A percentile compares a stretch with the other conserved stretches of the same genome.
Evolutionary conservation across 768 basidiomycete genomes (phyloP).

Genomic region (Mycena indigotica): DNA sequence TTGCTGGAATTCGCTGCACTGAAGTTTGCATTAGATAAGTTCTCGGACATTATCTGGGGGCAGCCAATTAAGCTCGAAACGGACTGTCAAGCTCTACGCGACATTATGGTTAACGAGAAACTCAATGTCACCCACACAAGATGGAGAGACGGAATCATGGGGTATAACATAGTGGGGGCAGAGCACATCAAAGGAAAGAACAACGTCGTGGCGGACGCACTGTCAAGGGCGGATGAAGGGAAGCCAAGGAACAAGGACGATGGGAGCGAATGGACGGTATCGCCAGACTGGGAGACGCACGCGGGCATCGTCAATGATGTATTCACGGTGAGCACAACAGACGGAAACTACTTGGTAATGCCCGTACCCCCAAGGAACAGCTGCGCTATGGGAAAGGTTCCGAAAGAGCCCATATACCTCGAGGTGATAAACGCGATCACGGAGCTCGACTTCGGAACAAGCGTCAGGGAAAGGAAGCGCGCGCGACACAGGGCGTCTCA

Average conservation of each 20-base stretch:
- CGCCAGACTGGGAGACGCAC: constrained; percentile 27
- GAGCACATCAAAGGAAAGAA: constrained; percentile 26
- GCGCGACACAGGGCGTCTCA: constrained; percentile 5
- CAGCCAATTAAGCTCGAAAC: constrained; percentile 38
- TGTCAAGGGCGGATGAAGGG: constrained; percentile 30
- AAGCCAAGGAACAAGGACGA: constrained; percentile 21
- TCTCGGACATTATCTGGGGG: constrained; percentile 31
- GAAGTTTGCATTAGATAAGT: constrained; percentile 36
- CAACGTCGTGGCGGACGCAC: constrained; percentile 33
- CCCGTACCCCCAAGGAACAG: constrained; percentile 9
- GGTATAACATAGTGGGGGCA: constrained; percentile 29
- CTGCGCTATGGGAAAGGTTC: constrained; percentile 21
- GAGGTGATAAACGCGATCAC: neutral
- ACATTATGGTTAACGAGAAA: constrained; percentile 32
- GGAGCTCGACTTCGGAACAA: neutral
- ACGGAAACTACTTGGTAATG: constrained; percentile 27
- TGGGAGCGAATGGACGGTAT: constrained; percentile 35
- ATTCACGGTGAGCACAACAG: constrained; percentile 1
- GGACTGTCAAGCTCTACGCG: constrained; percentile 38
- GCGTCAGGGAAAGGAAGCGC: neutral
- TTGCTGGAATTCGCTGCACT: constrained; percentile 39
- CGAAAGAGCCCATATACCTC: constrained; percentile 14
- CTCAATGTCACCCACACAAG: constrained; percentile 34
- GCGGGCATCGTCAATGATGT: neutral
- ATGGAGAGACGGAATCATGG: constrained; percentile 37